Conservation (phyloP, 352 stramenopile genomes). For the Phytophthora constricta region DNA sequence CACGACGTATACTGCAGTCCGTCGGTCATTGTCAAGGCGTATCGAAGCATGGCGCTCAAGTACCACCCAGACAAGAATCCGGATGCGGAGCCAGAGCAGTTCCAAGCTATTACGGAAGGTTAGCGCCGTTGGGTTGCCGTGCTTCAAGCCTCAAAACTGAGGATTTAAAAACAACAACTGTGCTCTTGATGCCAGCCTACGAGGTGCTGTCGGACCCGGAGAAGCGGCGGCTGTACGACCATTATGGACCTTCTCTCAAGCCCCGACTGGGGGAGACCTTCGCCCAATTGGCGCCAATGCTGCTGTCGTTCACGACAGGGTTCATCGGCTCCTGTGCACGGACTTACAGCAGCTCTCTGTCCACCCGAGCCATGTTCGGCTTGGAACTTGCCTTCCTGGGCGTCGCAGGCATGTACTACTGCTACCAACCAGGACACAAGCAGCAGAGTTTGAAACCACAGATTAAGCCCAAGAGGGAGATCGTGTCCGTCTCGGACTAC, state of each 20-base stretch:
- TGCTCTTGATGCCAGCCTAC: conserved; percentile 48
- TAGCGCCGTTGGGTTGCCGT: conserved; percentile 20
- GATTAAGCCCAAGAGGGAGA: conserved; percentile 41
- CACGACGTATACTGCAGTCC: too few relatives aligned
- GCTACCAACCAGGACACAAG: conserved; percentile 33
- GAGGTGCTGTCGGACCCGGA: conserved; percentile 79
- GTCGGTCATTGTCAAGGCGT: conserved; percentile 95
- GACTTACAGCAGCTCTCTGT: conserved; percentile 41
- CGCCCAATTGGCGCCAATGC: conserved; percentile 62
- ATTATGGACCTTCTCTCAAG: conserved; percentile 69
- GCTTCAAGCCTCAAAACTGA: background rate
- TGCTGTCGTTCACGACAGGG: conserved; percentile 66
- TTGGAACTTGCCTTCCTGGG: conserved; percentile 63
- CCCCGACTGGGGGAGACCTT: conserved; percentile 71
- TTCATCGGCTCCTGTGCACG: conserved; percentile 56
- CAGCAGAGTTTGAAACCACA: conserved; percentile 13
- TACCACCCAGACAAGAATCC: conserved; percentile 98
- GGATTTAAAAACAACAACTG: background rate
- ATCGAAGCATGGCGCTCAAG: conserved; percentile 93
- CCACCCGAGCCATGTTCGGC: conserved; percentile 38
- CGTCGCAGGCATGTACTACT: conserved; percentile 69
- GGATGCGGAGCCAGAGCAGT: conserved; percentile 87
- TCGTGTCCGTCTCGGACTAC: conserved; percentile 78
- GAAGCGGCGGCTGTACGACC: conserved; percentile 76
- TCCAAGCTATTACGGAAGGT: conserved; percentile 76